Evolutionary conservation across 139 green algal species (phyloP).

Genomic region (Edaphochlamys debaryana): DNA sequence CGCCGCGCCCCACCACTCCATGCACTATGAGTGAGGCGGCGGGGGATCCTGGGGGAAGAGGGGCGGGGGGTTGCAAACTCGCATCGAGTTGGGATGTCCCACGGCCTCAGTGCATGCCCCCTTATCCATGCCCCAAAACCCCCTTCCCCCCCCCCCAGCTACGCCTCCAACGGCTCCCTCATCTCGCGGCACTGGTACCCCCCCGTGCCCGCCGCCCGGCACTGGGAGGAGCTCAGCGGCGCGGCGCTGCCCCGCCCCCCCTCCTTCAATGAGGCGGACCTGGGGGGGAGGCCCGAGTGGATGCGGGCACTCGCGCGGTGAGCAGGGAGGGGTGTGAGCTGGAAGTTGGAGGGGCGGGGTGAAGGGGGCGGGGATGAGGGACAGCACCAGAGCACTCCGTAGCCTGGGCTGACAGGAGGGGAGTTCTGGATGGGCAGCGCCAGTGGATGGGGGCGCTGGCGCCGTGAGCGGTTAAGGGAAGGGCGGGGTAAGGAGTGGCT

Average conservation of each 20-base stretch:
- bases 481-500: no score
- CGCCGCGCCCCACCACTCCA: constrained; percentile 27
- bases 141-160: background rate
- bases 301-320: background rate
- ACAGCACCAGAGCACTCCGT: no score
- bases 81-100: no score
- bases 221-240: constrained; percentile 25
- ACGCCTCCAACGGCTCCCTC: background rate
- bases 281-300: constrained; percentile 21
- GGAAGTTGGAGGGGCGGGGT: no score
- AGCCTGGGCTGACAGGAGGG: no score
- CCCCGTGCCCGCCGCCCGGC: constrained; percentile 9
- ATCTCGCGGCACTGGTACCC: constrained; percentile 24
- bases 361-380: no score
- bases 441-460: no score
- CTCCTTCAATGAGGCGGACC: background rate
- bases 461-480: no score
- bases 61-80: no score
- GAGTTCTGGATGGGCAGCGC: no score
- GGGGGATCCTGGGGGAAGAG: background rate
- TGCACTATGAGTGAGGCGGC: constrained; percentile 32
- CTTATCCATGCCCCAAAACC: no score
- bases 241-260: constrained; percentile 1
- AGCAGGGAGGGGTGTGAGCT: background rate
- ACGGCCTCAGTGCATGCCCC: no score